Base-by-base conservation (phyloP, 805 yeast genomes). In the Ogataea siamensis region DNA sequence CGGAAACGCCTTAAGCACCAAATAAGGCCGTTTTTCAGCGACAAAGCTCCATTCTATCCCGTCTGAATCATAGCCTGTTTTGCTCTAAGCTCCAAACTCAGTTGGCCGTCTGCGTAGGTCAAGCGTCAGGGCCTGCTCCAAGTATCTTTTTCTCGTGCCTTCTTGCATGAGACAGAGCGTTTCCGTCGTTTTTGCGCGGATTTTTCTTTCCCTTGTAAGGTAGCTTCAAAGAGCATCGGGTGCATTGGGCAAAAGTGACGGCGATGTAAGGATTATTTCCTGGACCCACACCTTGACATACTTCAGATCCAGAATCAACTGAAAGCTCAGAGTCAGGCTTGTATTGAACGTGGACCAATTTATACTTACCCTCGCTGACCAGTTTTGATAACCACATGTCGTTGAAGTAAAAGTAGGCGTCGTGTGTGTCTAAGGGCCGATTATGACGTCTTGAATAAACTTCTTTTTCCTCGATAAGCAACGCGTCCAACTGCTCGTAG, bases 321-420 rank as follows among this genome's bases (percentile, higher is more conserved):
- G 14, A 25, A 15, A 26, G 9, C 10, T 28, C n/a, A 7, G 10
- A 11, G 5, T 25, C 32, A 5, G 28, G 21, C 15, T 24, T 32
- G 30, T 37, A 41, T 8, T 17, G 28, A 13, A 37, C 14, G 28
- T 41, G 45, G 25, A 37, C 17, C 27, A 41, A 18, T 5, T 17
- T 17, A 31, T 35, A 41, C 25, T 37, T 37, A 10, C 22, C 22
- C 22, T 34, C 39, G 14, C 32, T 31, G 9, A 41, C 39, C n/a
- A 41, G 26, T 16, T 27, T 41, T 14, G 39, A 14, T 6, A 40
- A 37, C 44, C 45, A 40, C n/a, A 11, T 18, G 25, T 40, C 45
- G 28, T 40, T 40, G 27, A 40, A 36, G 20, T 31, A 42, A 25
- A 32, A 42, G 22, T 33, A 9, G 3, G 42, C 39, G 13, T 36